These are phyloP conservation scores for Copromyces sp. DNA, from an alignment of 495 filamentous ascomycete genomes.

Conservation along the genomic window DNA sequence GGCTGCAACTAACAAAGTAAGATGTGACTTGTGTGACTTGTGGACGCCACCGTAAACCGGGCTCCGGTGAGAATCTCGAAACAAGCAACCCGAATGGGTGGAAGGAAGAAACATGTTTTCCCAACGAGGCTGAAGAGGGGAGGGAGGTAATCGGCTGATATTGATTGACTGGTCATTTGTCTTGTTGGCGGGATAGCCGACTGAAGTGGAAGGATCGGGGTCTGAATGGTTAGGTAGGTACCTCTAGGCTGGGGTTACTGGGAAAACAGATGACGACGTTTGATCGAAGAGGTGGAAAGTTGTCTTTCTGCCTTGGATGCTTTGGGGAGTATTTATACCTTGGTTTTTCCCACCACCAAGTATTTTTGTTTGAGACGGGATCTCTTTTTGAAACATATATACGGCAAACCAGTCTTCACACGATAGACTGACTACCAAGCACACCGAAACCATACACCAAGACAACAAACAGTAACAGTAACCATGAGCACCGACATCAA, in stretches of 20 bases:
- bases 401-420: background rate
- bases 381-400: background rate
- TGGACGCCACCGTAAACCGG: background rate
- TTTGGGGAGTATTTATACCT: background rate
- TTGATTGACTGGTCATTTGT: background rate
- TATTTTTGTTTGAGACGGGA: background rate
- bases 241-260: background rate
- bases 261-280: background rate
- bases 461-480: background rate
- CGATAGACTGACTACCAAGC: background rate
- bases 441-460: background rate
- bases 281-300: no score
- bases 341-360: background rate
- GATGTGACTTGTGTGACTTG: no score
- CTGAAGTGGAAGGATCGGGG: background rate
- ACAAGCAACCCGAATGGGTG: background rate
- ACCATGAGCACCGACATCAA: slow-evolving; percentile 16
- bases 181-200: background rate
- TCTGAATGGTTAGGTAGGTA: background rate
- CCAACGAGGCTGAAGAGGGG: background rate
- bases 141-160: background rate
- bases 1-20: background rate
- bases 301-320: background rate
- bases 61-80: background rate
- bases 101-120: background rate